A percentile compares a stretch with the other conserved stretches of the same genome.
These are phyloP conservation scores for Fusarium praegraminearum DNA, from an alignment of 2,329 filamentous ascomycete genomes.

Conservation along the genomic window DNA sequence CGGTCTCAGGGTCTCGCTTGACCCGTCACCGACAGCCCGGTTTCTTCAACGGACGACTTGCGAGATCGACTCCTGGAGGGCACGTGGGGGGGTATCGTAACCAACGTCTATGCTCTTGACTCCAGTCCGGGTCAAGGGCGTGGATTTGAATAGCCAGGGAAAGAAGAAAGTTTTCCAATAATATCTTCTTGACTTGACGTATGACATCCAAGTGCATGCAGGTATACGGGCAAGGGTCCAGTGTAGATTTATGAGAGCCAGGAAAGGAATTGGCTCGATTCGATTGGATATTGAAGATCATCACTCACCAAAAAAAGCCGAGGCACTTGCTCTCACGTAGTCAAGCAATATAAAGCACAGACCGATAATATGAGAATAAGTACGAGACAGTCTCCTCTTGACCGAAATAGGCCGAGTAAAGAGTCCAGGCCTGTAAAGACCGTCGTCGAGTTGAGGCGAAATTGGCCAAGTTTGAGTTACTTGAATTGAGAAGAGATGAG, in stretches of 20 bases:
- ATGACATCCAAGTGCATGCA: slow-evolving; percentile 20
- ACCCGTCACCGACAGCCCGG: slow-evolving; percentile 40
- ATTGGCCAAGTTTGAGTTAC: not conserved
- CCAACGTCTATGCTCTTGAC: slow-evolving; percentile 23
- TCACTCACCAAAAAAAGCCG: slow-evolving; percentile 42
- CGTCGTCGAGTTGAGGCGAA: slow-evolving; percentile 16
- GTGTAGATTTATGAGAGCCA: slow-evolving; percentile 30
- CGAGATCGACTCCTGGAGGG: slow-evolving; percentile 41
- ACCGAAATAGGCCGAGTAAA: slow-evolving; percentile 1
- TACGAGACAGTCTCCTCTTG: not conserved
- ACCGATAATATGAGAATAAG: slow-evolving; percentile 13
- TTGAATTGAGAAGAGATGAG: slow-evolving; percentile 26
- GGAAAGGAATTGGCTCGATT: slow-evolving; percentile 20
- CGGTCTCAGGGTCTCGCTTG: slow-evolving; percentile 35
- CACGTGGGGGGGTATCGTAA: slow-evolving; percentile 43
- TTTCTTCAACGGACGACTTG: slow-evolving; percentile 24
- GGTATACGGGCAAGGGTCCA: slow-evolving; percentile 23
- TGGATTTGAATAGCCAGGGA: slow-evolving; percentile 17
- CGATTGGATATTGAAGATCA: slow-evolving; percentile 24
- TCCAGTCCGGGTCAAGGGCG: slow-evolving; percentile 17
- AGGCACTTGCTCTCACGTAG: slow-evolving; percentile 30
- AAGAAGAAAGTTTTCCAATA: slow-evolving; percentile 11
- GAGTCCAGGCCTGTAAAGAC: slow-evolving; percentile 7
- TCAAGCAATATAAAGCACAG: slow-evolving; percentile 26
- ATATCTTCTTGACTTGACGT: slow-evolving; percentile 8